Conservation (phyloP, 2,329 filamentous ascomycete species). For the Periconia sp. region DNA sequence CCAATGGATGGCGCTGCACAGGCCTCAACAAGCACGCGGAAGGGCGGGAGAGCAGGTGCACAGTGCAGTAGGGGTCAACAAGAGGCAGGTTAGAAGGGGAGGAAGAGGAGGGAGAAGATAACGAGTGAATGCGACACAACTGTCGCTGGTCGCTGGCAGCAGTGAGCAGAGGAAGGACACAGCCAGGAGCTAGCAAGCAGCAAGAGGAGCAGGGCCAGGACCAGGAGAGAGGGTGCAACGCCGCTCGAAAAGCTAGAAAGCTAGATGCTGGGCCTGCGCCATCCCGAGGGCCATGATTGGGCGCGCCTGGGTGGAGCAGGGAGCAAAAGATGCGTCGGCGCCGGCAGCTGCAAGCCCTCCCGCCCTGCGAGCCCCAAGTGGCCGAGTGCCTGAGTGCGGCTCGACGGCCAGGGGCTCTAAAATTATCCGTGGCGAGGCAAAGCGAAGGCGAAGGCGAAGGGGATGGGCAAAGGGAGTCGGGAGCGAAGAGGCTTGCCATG, state of each 20-base stretch:
- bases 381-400: background rate
- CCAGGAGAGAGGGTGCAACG: background rate
- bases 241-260: slow-evolving; percentile 6
- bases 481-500: background rate
- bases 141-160: slow-evolving; percentile 1
- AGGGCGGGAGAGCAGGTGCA: slow-evolving; percentile 2
- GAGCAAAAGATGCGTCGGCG: no score
- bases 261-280: no score
- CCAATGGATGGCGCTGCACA: background rate
- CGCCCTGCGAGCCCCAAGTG: slow-evolving; percentile 7
- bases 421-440: slow-evolving; percentile 8
- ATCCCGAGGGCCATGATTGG: no score
- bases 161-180: slow-evolving; percentile 3
- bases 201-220: background rate
- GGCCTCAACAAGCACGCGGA: slow-evolving; percentile 1
- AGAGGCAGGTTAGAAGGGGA: background rate
- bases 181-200: no score
- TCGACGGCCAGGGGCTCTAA: no score
- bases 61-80: background rate
- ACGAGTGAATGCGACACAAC: slow-evolving; percentile 10
- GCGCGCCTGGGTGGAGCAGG: no score
- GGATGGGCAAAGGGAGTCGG: no score
- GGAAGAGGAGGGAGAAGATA: slow-evolving; percentile 1
- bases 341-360: no score
- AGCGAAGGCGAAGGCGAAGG: background rate